Percentiles rank a stretch among this genome's conserved stretches.
Evolutionary conservation across 2,329 filamentous ascomycete genomes (phyloP).

Genomic region (Venturia asperata): DNA sequence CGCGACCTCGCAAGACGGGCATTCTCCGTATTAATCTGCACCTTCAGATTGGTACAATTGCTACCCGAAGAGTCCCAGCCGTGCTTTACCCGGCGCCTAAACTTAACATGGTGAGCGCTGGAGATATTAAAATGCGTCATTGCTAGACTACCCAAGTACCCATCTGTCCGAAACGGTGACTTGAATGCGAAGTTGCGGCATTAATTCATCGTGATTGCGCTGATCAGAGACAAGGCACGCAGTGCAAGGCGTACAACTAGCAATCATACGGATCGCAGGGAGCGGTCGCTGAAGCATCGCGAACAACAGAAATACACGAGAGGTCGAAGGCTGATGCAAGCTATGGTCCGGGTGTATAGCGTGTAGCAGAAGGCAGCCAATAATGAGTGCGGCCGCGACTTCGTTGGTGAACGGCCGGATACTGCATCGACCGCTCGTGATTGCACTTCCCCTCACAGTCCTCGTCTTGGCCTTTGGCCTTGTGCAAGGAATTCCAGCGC

Average conservation of each 20-base stretch:
- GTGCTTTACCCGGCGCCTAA: background rate
- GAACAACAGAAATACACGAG: background rate
- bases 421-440: background rate
- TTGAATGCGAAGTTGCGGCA: background rate
- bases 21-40: background rate
- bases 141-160: background rate
- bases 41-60: background rate
- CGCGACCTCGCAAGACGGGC: background rate
- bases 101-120: background rate
- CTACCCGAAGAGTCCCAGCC: background rate
- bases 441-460: conserved; percentile 1
- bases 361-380: background rate
- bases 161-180: conserved; percentile 6
- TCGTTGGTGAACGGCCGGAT: background rate
- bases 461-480: background rate
- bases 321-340: background rate
- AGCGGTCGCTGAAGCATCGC: background rate
- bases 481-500: background rate
- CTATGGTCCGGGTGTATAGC: background rate
- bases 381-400: background rate
- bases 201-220: conserved; percentile 3
- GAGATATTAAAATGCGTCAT: background rate
- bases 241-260: background rate
- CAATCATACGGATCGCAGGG: background rate
- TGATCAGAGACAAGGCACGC: background rate